Evolutionary conservation across 305 asterid species (phyloP), one percentile per base, ranked within the genome.

Genomic region (Andrographis paniculata): DNA sequence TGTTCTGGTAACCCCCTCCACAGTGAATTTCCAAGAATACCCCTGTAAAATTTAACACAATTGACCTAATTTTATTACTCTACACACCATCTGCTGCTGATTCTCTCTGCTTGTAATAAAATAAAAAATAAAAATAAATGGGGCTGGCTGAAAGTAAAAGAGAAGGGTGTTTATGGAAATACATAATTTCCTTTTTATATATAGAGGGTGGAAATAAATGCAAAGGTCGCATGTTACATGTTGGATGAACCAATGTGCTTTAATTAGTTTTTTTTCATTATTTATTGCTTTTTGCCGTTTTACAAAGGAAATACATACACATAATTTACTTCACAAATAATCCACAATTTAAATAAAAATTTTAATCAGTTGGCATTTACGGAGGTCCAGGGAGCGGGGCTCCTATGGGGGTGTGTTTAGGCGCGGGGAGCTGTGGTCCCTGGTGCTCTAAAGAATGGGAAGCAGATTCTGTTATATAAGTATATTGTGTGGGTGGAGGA

Each of bases 151-250:
- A n/a, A 42, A 18, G 52, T 42, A 33, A 48, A 70, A 50, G 50
- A 48, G 35, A 42, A 58, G 67, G 75, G 62, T 37, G 12, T 40
- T 73, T 62, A 45, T 6, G 68, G 68, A 63, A 69, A 58, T 39
- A 38, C 28, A 7, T 58, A 23, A 14, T n/a, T n/a, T n/a, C n/a
- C n/a, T n/a, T n/a, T n/a, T n/a, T n/a, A 17, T 5, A 5, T 11
- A 42, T 56, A 63, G 52, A n/a, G 63, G 67, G 47, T 33, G 58
- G 56, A 53, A 69, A 60, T 80, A 18, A 80, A 71, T 77, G 87
- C 79, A 55, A 69, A 54, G 46, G 50, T 68, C 72, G 87, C 92
- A 84, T 80, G 89, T 84, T 81, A 84, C 93, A 71, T 80, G 76
- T 80, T 75, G 63, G 56, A 42, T 17, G 53, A 60, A 52, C 72